Percentiles rank a stretch among this genome's conserved stretches.
phyloP scores from a whole-genome alignment of 768 basidiomycete species.

The Austroboletus festivus region DNA sequence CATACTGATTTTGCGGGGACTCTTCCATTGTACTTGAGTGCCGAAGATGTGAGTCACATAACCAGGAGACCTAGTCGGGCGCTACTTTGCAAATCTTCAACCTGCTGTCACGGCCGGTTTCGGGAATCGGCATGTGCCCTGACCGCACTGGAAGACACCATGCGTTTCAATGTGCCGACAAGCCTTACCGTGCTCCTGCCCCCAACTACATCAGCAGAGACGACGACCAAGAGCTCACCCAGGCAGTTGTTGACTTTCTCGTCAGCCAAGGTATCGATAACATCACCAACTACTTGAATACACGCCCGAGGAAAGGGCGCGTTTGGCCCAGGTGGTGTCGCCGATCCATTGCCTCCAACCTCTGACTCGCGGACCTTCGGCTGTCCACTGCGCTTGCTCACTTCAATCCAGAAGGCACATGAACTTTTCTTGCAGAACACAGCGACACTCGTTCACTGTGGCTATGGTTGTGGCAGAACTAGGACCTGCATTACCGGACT shows the following conservation, averaged over 20 bases:
- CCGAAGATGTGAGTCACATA: too few relatives aligned
- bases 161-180: too few relatives aligned
- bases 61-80: too few relatives aligned
- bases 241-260: conserved; percentile 15
- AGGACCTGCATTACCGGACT: conserved; percentile 10
- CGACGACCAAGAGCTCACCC: conserved; percentile 14
- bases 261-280: conserved; percentile 13
- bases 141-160: too few relatives aligned
- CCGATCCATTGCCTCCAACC: conserved; percentile 16
- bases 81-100: too few relatives aligned
- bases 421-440: conserved; percentile 11
- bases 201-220: conserved; percentile 13
- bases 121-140: too few relatives aligned
- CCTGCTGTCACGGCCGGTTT: too few relatives aligned
- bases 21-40: too few relatives aligned
- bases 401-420: conserved; percentile 13
- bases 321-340: conserved; percentile 1
- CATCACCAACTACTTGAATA: conserved; percentile 20
- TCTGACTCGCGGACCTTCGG: conserved; percentile 21
- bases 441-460: conserved; percentile 12
- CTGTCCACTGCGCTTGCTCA: conserved; percentile 18
- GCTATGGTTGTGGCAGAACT: conserved; percentile 11
- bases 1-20: too few relatives aligned
- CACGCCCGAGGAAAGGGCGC: conserved; percentile 1
- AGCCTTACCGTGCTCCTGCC: conserved; percentile 23